Conservation (phyloP, 306 rosid species). For the Comarum palustre region DNA sequence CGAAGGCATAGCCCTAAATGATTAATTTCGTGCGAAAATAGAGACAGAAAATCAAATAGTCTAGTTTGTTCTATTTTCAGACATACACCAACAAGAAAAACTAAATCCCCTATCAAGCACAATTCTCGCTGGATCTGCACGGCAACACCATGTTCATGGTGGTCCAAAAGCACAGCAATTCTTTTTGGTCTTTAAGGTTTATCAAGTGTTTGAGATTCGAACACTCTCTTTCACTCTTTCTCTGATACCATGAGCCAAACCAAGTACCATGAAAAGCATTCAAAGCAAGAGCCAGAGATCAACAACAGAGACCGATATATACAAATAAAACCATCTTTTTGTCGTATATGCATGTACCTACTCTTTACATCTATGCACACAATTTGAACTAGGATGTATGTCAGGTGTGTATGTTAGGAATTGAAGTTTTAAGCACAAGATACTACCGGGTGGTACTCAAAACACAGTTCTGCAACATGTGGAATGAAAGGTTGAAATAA, state of each 20-base stretch:
- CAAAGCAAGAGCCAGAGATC: constrained; percentile 21
- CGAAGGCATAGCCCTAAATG: neutral
- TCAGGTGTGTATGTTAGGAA: neutral
- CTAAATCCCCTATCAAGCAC: neutral
- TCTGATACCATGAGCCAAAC: constrained; percentile 15
- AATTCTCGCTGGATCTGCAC: constrained; percentile 19
- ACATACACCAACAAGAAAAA: neutral
- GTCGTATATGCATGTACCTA: too few relatives aligned
- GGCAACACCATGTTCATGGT: constrained; percentile 13
- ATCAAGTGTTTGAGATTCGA: constrained; percentile 30
- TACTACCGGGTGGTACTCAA: neutral
- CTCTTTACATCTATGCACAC: too few relatives aligned
- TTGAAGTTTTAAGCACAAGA: neutral
- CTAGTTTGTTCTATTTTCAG: neutral
- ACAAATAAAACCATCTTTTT: too few relatives aligned
- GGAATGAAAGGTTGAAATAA: neutral
- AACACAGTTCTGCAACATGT: neutral
- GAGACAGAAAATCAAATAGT: neutral
- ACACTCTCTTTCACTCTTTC: constrained; percentile 16
- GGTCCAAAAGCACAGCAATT: constrained; percentile 29
- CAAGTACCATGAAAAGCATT: constrained; percentile 25
- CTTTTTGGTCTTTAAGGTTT: constrained; percentile 15
- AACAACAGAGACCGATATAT: neutral
- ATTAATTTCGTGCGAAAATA: neutral
- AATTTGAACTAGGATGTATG: too few relatives aligned